These are phyloP conservation scores for Wallemia ichthyophaga DNA, from an alignment of 1,284 basidiomycete genomes.

Conservation along the genomic window DNA sequence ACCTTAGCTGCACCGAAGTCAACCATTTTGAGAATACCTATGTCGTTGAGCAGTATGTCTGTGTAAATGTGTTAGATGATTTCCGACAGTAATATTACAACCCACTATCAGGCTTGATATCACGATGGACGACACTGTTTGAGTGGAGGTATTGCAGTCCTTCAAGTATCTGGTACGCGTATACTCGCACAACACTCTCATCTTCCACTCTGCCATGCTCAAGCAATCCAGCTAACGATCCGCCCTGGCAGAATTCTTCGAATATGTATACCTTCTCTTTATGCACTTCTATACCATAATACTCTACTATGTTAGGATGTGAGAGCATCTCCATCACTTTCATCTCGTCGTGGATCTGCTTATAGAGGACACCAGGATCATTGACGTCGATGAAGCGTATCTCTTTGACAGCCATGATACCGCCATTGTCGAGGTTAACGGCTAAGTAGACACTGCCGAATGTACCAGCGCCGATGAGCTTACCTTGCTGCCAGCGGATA, in stretches of 20 bases:
- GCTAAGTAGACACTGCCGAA: constrained; percentile 95
- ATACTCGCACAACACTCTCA: constrained; percentile 80
- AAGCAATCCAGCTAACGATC: constrained; percentile 61
- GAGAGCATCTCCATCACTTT: constrained; percentile 96
- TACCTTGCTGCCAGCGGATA: constrained; percentile 92
- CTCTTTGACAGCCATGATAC: constrained; percentile 98
- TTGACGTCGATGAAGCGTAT: constrained; percentile 87
- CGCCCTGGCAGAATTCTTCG: constrained; percentile 93
- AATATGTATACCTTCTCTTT: constrained; percentile 98
- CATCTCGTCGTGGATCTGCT: constrained; percentile 89
- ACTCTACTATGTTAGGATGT: constrained; percentile 95
- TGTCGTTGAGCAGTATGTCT: constrained; percentile 86
- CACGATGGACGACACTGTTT: constrained; percentile 72
- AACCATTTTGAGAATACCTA: constrained; percentile 84
- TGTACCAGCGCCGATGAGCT: constrained; percentile 88
- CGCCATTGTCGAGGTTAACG: constrained; percentile 84
- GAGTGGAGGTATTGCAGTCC: constrained; percentile 82
- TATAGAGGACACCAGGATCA: constrained; percentile 48
- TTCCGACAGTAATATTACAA: constrained; percentile 7
- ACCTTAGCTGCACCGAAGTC: constrained; percentile 98
- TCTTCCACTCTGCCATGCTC: constrained; percentile 92
- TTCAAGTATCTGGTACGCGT: constrained; percentile 88
- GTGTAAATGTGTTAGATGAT: constrained; percentile 5
- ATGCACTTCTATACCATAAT: constrained; percentile 96
- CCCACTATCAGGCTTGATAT: constrained; percentile 96